Evolutionary conservation across 805 yeast species (phyloP).

Genomic region (Saturnispora saitoi): DNA sequence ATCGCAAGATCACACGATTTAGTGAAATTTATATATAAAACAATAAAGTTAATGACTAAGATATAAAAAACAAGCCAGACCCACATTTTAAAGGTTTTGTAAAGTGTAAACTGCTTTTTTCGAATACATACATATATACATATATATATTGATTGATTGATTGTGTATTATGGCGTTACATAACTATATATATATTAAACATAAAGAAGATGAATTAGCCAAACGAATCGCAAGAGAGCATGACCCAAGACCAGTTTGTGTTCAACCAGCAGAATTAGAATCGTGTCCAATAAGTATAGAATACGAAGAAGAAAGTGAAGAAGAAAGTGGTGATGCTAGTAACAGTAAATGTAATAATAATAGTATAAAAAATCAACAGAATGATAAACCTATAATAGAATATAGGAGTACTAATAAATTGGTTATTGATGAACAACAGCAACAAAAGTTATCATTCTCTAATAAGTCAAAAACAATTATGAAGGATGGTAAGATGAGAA

Average conservation of each 20-base stretch:
- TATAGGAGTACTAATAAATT: background rate
- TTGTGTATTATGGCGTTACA: constrained; percentile 33
- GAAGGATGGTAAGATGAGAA: constrained; percentile 14
- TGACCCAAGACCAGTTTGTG: constrained; percentile 22
- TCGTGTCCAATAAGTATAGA: constrained; percentile 1
- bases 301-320: constrained; percentile 4
- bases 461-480: constrained; percentile 8
- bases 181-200: constrained; percentile 37
- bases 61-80: too few relatives aligned
- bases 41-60: too few relatives aligned
- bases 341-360: background rate
- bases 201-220: constrained; percentile 27
- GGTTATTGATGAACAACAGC: constrained; percentile 6
- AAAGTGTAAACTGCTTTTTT: too few relatives aligned
- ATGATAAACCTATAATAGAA: background rate
- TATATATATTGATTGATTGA: background rate
- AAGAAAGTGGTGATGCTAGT: background rate
- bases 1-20: background rate
- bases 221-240: constrained; percentile 31
- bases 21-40: background rate
- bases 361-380: background rate
- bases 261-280: background rate
- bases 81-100: too few relatives aligned
- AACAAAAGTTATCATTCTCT: background rate
- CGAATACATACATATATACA: too few relatives aligned